Evolutionary conservation across 1,139 yeast genomes (phyloP).

Genomic region (Pneumocystis jirovecii): DNA sequence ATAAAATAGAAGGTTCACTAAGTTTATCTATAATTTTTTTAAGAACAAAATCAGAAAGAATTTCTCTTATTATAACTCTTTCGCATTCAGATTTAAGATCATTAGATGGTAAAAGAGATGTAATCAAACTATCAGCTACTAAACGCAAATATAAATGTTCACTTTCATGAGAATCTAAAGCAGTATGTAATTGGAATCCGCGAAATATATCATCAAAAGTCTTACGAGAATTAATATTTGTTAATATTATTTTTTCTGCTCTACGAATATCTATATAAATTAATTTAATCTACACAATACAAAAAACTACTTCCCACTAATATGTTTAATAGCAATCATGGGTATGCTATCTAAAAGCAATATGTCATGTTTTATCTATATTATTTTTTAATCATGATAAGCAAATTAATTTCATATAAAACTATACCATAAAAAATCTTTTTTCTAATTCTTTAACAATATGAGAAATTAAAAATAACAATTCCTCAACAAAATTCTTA

Average conservation of each 20-base stretch:
- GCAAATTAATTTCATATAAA: conserved; percentile 7
- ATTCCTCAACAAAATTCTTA: conserved; percentile 28
- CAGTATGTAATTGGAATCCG: conserved; percentile 36
- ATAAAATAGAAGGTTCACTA: conserved; percentile 33
- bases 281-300: not conserved
- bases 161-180: conserved; percentile 22
- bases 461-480: conserved; percentile 27
- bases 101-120: conserved; percentile 28
- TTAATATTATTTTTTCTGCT: conserved; percentile 10
- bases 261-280: conserved; percentile 11
- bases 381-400: conserved; percentile 5
- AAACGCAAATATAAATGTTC: conserved; percentile 25
- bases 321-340: conserved; percentile 27
- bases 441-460: conserved; percentile 28
- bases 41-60: conserved; percentile 31
- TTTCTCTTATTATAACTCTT: conserved; percentile 25
- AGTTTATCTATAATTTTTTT: conserved; percentile 29
- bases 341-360: conserved; percentile 33
- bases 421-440: conserved; percentile 19
- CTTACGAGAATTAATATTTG: conserved; percentile 18
- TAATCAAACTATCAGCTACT: conserved; percentile 25
- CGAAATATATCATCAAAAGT: conserved; percentile 25
- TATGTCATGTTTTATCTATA: conserved; percentile 22
- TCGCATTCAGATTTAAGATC: conserved; percentile 29
- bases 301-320: conserved; percentile 6